Base-by-base conservation (phyloP, 805 yeast species). In the Saccharomycopsis sp. region DNA sequence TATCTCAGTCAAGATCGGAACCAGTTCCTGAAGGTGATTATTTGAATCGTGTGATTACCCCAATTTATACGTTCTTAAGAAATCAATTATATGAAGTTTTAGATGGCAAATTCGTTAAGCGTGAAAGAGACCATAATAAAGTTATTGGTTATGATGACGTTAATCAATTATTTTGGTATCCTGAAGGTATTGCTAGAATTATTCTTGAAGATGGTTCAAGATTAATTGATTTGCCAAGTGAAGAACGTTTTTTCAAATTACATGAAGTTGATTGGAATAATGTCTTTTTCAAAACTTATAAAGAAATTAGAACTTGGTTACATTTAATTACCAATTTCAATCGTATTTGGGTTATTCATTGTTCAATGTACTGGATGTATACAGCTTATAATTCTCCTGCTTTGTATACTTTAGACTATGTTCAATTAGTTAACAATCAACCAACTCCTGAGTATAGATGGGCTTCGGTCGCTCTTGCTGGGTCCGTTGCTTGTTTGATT, bases 131-230 rank as follows among this genome's bases (percentile, higher is more conserved):
- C 63, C 93, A 79, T 67, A 59, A 70, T 60, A 59, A 73, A 53
- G 67, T 79, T 52, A 75, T 85, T 58, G 94, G 98, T 65, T 93
- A 93, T 65, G 99, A 93, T 71, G 99, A 93, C 72, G 95, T 93
- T 50, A 93, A 93, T 67, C 99, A 93, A 73, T 75, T 93, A 57
- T 93, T 94, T 70, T 93, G 99, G 99, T 93, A 94, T 68, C 97
- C 97, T 39, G 97, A 94, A 69, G 99, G 98, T 74, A 85, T 93
- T 54, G 81, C 94, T 49, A 82, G 93, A 67, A 89, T 93, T 57
- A 76, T 82, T 41, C 77, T 90, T 58, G 93, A 84, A 61, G 97
- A 93, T 62, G 96, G 96, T 54, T 73, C 95, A 16, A 81, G 96
- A 63, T 72, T 93, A 56, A 85, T 89, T 42, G 97, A 93, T 57